Percentiles rank a stretch among this genome's conserved stretches.
phyloP scores from a whole-genome alignment of 2,329 filamentous ascomycete species.

The Periconia digitata region DNA sequence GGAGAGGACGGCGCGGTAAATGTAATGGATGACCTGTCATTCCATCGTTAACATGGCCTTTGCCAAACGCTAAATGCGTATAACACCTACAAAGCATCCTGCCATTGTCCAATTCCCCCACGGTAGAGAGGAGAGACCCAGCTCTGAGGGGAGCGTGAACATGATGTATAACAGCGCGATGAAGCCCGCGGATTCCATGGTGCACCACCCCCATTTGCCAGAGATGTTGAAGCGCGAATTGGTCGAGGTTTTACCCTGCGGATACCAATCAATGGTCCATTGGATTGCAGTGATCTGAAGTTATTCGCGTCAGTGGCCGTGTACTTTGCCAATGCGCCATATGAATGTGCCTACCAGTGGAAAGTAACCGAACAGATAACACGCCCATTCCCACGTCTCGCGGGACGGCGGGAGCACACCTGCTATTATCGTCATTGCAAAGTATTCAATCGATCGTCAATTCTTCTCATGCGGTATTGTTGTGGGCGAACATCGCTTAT shows the following conservation, averaged over 20 bases:
- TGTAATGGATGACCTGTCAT: conserved; percentile 74
- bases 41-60: background rate
- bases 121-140: conserved; percentile 62
- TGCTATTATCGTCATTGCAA: conserved; percentile 47
- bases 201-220: conserved; percentile 81
- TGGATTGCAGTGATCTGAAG: conserved; percentile 69
- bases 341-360: conserved; percentile 52
- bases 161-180: conserved; percentile 79
- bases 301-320: conserved; percentile 4
- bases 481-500: background rate
- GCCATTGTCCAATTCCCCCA: conserved; percentile 79
- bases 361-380: conserved; percentile 52
- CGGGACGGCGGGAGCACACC: conserved; percentile 52
- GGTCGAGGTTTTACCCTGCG: conserved; percentile 88
- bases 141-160: conserved; percentile 62
- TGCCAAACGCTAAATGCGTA: no score
- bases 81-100: conserved; percentile 59
- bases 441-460: background rate
- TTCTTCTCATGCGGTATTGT: no score
- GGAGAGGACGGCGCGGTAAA: conserved; percentile 82
- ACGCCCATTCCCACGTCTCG: conserved; percentile 53
- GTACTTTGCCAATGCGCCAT: no score
- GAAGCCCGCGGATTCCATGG: conserved; percentile 83
- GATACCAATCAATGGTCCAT: conserved; percentile 76
- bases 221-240: conserved; percentile 78